A percentile compares a stretch with the other conserved stretches of the same genome.
Conservation (phyloP, 352 stramenopile genomes). For the Phytophthora sansomeana region DNA sequence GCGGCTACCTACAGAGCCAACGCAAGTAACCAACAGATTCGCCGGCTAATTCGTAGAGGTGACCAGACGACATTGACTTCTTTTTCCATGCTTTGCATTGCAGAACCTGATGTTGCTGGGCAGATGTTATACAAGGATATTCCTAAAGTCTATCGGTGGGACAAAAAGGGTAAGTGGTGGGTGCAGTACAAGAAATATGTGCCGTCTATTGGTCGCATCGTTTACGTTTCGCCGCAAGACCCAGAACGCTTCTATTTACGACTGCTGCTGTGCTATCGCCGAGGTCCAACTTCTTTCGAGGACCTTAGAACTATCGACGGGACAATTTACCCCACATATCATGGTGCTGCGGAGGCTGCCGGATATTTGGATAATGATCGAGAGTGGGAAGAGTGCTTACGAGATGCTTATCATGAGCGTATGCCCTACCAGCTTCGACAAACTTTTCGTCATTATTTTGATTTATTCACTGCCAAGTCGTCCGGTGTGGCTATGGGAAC, state of each 20-base stretch:
- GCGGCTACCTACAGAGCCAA: too few species aligned
- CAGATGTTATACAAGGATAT: slow-evolving; percentile 33
- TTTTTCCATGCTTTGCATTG: slow-evolving; percentile 8
- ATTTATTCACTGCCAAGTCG: slow-evolving; percentile 23
- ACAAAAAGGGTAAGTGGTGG: slow-evolving; percentile 18
- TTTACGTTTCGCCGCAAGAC: slow-evolving; percentile 29
- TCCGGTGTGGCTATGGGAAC: slow-evolving; percentile 14
- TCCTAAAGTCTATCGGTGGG: slow-evolving; percentile 17
- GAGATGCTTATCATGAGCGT: slow-evolving; percentile 27
- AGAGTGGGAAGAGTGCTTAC: slow-evolving; percentile 30
- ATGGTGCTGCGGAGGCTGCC: too few species aligned
- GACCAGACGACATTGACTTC: slow-evolving; percentile 1
- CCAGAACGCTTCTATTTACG: slow-evolving; percentile 36
- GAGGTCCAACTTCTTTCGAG: slow-evolving; percentile 31
- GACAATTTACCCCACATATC: slow-evolving; percentile 17
- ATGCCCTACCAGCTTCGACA: slow-evolving; percentile 41
- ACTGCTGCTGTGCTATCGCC: slow-evolving; percentile 26
- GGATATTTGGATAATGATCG: slow-evolving; percentile 34
- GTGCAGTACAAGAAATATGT: slow-evolving; percentile 19
- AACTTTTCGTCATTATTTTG: slow-evolving; percentile 41
- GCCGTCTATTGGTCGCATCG: slow-evolving; percentile 25
- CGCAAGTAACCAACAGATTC: too few species aligned
- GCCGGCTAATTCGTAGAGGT: slow-evolving; percentile 5
- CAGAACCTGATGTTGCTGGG: slow-evolving; percentile 20
- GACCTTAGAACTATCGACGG: slow-evolving; percentile 32